Base-by-base conservation (phyloP, 768 basidiomycete species). In the Sporobolomyces roseus region DNA sequence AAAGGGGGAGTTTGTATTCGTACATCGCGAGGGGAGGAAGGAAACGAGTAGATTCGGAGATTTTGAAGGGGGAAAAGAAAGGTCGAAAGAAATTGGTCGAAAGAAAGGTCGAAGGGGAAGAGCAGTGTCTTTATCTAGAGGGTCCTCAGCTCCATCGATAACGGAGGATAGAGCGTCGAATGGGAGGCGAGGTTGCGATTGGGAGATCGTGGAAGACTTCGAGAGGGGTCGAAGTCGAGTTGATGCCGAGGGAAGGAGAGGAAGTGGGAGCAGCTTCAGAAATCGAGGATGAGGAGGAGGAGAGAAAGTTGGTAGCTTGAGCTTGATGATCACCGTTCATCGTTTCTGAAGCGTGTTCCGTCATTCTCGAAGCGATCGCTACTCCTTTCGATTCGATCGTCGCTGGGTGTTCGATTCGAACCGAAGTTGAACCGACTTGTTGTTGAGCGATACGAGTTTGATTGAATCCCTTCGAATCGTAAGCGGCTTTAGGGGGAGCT, bases 281-380 rank as follows among this genome's bases (percentile, higher is more conserved):
- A 36, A 46, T n/a, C 27, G 9, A 38, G 55, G 43, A 25, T 43
- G 36, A 43, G 23, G 21, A 21, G 48, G 16, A 19, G 23, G 12
- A 48, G 58, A 23, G 7, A 29, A 45, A 60, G 58, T 29, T 46
- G 58, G n/a, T n/a, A n/a, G n/a, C n/a, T n/a, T n/a, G n/a, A n/a
- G n/a, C n/a, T n/a, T n/a, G n/a, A n/a, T n/a, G n/a, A n/a, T n/a
- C n/a, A 23, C 30, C 58, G 19, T 25, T 23, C 58, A 60, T 60
- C 45, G 58, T 60, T 46, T 60, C 58, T 12, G 58, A 32, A 14
- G 45, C 45, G 58, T 60, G 58, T 3, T 46, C 45, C 43, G 58
- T 21, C 43, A 48, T 48, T 32, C 58, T 9, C 45, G 58, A 60
- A 23, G 32, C 43, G 43, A 60, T 17, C 6, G 27, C 45, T 8